Conservation (phyloP, 2,329 filamentous ascomycete genomes). For the Plenodomus tracheiphilus region DNA sequence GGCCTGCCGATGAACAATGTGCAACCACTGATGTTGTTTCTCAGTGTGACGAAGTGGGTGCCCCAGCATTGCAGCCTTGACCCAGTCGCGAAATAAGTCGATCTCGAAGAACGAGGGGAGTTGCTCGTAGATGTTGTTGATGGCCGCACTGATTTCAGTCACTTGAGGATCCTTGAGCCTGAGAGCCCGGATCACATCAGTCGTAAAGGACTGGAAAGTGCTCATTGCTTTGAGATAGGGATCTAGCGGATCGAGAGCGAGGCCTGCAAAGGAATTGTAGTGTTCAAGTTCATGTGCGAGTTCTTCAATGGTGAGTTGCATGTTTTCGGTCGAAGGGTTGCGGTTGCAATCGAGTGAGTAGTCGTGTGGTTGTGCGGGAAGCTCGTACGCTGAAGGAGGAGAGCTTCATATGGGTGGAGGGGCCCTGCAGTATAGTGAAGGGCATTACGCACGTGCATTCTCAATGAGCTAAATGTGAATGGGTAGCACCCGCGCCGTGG, state of each 20-base stretch:
- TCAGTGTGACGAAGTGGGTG: constrained; percentile 7
- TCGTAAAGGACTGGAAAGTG: constrained; percentile 6
- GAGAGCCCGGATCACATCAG: constrained; percentile 1
- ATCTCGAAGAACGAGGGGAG: constrained; percentile 2
- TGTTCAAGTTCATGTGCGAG: background rate
- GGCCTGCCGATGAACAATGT: constrained; percentile 2
- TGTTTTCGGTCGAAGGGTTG: background rate
- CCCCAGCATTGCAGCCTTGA: constrained; percentile 8
- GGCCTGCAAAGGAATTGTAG: background rate
- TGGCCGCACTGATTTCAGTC: background rate
- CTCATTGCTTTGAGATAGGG: constrained; percentile 4
- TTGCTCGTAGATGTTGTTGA: background rate
- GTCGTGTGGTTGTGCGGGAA: too few species aligned
- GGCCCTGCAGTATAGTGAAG: too few species aligned
- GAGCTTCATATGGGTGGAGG: too few species aligned
- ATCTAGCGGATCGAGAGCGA: background rate
- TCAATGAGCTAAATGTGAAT: too few species aligned
- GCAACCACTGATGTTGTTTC: constrained; percentile 5
- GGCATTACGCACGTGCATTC: too few species aligned
- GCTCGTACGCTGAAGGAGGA: too few species aligned
- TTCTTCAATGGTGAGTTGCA: background rate
- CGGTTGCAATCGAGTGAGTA: too few species aligned
- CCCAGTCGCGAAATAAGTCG: background rate
- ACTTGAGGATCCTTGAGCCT: background rate
- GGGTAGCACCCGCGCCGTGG: too few species aligned